A percentile compares a stretch with the other conserved stretches of the same genome.
phyloP scores from a whole-genome alignment of 2,329 filamentous ascomycete genomes.

The Aphanocladium album region DNA sequence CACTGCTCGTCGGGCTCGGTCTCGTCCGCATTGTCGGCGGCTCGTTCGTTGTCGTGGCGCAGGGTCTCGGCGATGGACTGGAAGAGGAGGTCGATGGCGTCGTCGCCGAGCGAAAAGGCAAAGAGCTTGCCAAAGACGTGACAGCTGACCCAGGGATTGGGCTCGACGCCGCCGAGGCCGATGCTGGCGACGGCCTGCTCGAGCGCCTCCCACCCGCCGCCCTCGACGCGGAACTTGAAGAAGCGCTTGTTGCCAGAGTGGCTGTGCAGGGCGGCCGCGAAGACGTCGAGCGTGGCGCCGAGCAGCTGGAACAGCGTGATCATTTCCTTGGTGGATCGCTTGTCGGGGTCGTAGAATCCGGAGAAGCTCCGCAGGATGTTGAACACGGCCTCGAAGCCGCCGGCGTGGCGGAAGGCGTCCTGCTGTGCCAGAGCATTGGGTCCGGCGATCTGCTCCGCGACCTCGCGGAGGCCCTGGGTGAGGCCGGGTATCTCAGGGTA shows the following conservation, averaged over 20 bases:
- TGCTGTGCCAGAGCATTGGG: constrained; percentile 49
- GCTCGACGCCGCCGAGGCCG: constrained; percentile 58
- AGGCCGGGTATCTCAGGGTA: constrained; percentile 47
- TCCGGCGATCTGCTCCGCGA: constrained; percentile 58
- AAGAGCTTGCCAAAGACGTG: constrained; percentile 80
- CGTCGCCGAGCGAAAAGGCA: constrained; percentile 74
- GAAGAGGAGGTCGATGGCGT: constrained; percentile 67
- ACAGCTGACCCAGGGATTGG: constrained; percentile 62
- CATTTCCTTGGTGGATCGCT: constrained; percentile 57
- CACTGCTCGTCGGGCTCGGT: constrained; percentile 33
- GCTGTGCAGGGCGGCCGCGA: constrained; percentile 69
- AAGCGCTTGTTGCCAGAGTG: constrained; percentile 86
- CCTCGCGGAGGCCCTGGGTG: constrained; percentile 54
- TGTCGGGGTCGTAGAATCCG: constrained; percentile 68
- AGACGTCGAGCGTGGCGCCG: constrained; percentile 64
- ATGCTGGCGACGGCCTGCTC: constrained; percentile 67
- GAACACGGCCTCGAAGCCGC: constrained; percentile 72
- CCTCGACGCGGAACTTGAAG: constrained; percentile 71
- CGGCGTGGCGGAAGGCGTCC: constrained; percentile 77
- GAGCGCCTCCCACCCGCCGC: constrained; percentile 72
- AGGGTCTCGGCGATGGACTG: constrained; percentile 39
- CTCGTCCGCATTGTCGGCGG: constrained; percentile 24
- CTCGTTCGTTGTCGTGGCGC: constrained; percentile 26
- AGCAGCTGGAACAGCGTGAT: constrained; percentile 62
- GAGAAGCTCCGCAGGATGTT: constrained; percentile 65